Evolutionary conservation across 108 stramenopile genomes (phyloP).

Genomic region (Craspedostauros australis): DNA sequence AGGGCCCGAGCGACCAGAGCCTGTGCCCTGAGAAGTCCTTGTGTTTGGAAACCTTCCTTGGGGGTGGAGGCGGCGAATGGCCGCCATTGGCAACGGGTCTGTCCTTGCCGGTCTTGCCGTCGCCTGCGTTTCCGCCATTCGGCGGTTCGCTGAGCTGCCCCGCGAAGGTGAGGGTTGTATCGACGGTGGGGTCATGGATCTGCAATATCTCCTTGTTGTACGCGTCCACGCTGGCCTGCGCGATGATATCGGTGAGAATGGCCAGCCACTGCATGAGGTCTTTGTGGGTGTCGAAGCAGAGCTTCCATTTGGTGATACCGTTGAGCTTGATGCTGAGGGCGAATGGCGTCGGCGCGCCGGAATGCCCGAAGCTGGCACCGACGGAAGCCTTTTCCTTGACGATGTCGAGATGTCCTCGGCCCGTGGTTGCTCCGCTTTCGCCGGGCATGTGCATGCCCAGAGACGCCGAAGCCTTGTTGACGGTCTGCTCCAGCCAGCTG

Average conservation of each 20-base stretch:
- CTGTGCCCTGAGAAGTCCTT: conserved; percentile 20
- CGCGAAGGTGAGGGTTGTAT: not conserved
- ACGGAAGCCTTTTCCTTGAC: conserved; percentile 67
- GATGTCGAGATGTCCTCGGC: conserved; percentile 69
- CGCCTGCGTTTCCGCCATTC: no score
- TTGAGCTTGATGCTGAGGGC: conserved; percentile 47
- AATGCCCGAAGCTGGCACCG: conserved; percentile 48
- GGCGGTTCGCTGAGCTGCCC: conserved; percentile 21
- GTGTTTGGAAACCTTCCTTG: no score
- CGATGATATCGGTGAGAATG: conserved; percentile 67
- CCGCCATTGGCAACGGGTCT: not conserved
- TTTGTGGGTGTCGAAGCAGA: conserved; percentile 65
- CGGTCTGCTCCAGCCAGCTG: conserved; percentile 22
- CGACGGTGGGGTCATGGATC: conserved; percentile 36
- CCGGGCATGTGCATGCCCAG: no score
- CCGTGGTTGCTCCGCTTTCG: no score
- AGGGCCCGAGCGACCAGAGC: conserved; percentile 33
- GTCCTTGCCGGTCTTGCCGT: conserved; percentile 1
- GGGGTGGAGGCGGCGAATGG: no score
- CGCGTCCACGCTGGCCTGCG: conserved; percentile 46
- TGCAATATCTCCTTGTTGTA: conserved; percentile 59
- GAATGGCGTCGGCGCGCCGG: conserved; percentile 69
- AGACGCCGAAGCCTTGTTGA: no score
- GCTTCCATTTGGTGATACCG: conserved; percentile 72
- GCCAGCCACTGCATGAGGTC: conserved; percentile 73